Evolutionary conservation across 345 rosid genomes (phyloP).

Genomic region (Cochlearia excelsa): DNA sequence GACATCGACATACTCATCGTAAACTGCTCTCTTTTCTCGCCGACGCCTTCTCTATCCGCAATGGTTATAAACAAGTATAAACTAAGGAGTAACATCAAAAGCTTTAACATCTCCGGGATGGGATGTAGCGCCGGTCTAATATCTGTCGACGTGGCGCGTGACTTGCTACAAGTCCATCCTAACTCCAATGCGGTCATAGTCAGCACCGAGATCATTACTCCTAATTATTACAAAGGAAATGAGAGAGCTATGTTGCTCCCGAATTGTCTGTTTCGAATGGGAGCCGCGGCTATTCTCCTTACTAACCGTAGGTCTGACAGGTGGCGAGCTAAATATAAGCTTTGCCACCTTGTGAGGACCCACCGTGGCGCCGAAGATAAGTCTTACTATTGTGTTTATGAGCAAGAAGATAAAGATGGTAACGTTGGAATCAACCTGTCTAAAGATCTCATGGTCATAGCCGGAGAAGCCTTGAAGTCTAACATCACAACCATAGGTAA

Average conservation of each 20-base stretch:
- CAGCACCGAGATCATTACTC: slow-evolving; percentile 74
- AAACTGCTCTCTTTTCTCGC: slow-evolving; percentile 71
- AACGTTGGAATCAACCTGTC: slow-evolving; percentile 59
- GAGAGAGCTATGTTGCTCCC: slow-evolving; percentile 84
- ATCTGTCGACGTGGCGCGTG: slow-evolving; percentile 69
- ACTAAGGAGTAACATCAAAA: slow-evolving; percentile 37
- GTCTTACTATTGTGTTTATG: slow-evolving; percentile 58
- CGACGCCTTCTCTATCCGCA: slow-evolving; percentile 74
- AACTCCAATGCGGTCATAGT: slow-evolving; percentile 65
- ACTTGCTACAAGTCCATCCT: slow-evolving; percentile 67
- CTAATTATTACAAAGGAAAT: slow-evolving; percentile 63
- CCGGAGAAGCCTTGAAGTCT: slow-evolving; percentile 73
- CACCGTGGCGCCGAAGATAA: slow-evolving; percentile 70
- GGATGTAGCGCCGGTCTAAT: slow-evolving; percentile 76
- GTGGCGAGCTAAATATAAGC: slow-evolving; percentile 56
- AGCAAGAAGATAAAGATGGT: slow-evolving; percentile 64
- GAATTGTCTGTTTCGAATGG: slow-evolving; percentile 82
- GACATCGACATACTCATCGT: slow-evolving; percentile 66
- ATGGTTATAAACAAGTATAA: slow-evolving; percentile 65
- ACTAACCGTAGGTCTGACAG: slow-evolving; percentile 57
- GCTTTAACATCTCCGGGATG: slow-evolving; percentile 80
- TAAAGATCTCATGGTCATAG: slow-evolving; percentile 74
- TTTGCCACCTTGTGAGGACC: slow-evolving; percentile 66
- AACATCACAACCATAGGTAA: slow-evolving; percentile 63
- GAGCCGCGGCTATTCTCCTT: slow-evolving; percentile 61